These are phyloP conservation scores for Beta macrorhiza DNA, from an alignment of 179 eudicot genomes.

Conservation along the genomic window DNA sequence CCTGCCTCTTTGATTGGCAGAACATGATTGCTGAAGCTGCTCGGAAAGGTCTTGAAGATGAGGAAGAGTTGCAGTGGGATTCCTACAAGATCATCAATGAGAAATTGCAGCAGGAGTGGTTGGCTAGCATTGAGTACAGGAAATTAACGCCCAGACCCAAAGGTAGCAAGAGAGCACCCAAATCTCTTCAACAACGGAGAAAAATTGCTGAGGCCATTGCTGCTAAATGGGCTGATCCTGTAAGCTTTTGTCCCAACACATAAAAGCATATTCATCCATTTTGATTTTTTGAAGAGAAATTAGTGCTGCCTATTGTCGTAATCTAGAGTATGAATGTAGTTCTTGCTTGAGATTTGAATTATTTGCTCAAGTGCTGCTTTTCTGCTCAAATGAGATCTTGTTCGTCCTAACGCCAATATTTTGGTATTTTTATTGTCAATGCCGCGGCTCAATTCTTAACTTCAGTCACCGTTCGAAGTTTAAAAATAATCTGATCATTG, in stretches of 20 bases:
- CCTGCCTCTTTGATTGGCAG: constrained; percentile 74
- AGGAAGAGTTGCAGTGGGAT: constrained; percentile 84
- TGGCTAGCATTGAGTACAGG: constrained; percentile 61
- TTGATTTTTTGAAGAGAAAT: background rate
- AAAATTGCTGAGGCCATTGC: constrained; percentile 81
- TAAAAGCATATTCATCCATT: background rate
- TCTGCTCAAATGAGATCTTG: background rate
- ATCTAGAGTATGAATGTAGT: background rate
- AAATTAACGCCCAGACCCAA: constrained; percentile 41
- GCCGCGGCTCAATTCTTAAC: background rate
- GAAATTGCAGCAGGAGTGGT: constrained; percentile 64
- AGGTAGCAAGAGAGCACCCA: constrained; percentile 76
- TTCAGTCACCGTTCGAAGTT: background rate
- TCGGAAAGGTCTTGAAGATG: constrained; percentile 52
- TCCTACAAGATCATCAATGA: constrained; percentile 59
- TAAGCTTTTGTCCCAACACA: constrained; percentile 33
- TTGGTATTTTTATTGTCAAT: background rate
- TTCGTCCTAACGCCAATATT: background rate
- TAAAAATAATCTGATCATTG: background rate
- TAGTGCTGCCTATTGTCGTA: background rate
- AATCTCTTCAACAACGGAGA: constrained; percentile 70
- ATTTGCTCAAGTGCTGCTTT: background rate
- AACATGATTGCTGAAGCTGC: constrained; percentile 76
- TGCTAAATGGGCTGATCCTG: constrained; percentile 96
- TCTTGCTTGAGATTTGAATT: background rate